Conservation (phyloP, 768 basidiomycete species). For the Lactarius trivialis region DNA sequence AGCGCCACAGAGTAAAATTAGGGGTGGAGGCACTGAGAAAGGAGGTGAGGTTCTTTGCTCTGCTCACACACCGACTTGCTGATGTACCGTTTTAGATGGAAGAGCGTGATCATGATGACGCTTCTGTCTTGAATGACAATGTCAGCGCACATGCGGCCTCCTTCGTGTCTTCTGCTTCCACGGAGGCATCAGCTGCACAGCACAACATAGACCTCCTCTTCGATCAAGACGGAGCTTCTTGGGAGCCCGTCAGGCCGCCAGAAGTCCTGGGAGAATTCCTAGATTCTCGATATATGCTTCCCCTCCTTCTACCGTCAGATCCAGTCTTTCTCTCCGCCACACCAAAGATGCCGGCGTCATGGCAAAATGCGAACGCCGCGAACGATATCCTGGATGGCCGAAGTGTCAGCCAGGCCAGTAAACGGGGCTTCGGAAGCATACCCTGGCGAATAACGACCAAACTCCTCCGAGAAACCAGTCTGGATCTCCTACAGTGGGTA, state of each 20-base stretch:
- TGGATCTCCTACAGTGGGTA: slow-evolving; percentile 59
- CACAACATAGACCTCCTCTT: slow-evolving; percentile 76
- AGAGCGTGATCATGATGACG: slow-evolving; percentile 60
- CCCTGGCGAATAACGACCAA: slow-evolving; percentile 54
- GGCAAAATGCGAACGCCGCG: slow-evolving; percentile 31
- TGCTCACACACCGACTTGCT: neutral
- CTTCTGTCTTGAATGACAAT: slow-evolving; percentile 29
- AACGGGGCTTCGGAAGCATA: slow-evolving; percentile 36
- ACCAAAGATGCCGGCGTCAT: slow-evolving; percentile 41
- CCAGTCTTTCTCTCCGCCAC: slow-evolving; percentile 68
- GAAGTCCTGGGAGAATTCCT: slow-evolving; percentile 85
- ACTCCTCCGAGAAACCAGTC: slow-evolving; percentile 54
- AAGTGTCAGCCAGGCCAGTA: slow-evolving; percentile 35
- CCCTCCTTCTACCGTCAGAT: slow-evolving; percentile 76
- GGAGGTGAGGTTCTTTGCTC: slow-evolving; percentile 46
- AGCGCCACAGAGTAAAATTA: slow-evolving; percentile 78
- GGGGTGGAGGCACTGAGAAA: slow-evolving; percentile 81
- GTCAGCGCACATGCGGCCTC: slow-evolving; percentile 27
- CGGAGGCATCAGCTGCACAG: slow-evolving; percentile 35
- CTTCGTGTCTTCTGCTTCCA: slow-evolving; percentile 26
- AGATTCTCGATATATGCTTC: slow-evolving; percentile 91
- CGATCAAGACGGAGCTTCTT: slow-evolving; percentile 63
- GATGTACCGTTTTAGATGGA: slow-evolving; percentile 43
- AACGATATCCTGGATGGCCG: slow-evolving; percentile 28
- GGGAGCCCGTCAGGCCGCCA: slow-evolving; percentile 73